Evolutionary conservation across 331 rosid species (phyloP).

Genomic region (Acacia pycnantha): DNA sequence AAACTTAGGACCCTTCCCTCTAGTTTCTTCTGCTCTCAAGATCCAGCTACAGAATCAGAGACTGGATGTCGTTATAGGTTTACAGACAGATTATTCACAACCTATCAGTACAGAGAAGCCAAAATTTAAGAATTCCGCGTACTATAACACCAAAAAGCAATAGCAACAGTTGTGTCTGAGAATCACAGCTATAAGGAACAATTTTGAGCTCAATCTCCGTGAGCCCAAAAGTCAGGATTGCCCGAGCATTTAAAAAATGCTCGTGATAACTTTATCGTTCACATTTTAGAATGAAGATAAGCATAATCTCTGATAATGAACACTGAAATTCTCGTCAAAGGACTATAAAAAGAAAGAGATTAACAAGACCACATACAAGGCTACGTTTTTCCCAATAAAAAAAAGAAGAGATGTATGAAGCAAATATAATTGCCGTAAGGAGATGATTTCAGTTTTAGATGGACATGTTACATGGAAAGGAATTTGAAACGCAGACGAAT

Average conservation of each 20-base stretch:
- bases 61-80: background rate
- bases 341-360: background rate
- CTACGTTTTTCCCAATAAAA: background rate
- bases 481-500: conserved; percentile 19
- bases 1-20: background rate
- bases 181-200: background rate
- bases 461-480: conserved; percentile 40
- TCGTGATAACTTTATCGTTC: background rate
- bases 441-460: conserved; percentile 41
- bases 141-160: background rate
- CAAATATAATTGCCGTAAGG: conserved; percentile 19
- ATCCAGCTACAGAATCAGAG: background rate
- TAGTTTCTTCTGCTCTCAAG: background rate
- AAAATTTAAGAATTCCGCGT: background rate
- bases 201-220: background rate
- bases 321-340: conserved; percentile 11
- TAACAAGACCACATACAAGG: background rate
- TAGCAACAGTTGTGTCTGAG: background rate
- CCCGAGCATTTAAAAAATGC: background rate
- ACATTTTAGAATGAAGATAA: background rate
- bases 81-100: background rate
- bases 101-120: background rate
- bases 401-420: background rate
- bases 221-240: background rate
- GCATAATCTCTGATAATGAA: background rate